Conservation (phyloP, 1,284 basidiomycete genomes). For the Trichosporon sp. region DNA sequence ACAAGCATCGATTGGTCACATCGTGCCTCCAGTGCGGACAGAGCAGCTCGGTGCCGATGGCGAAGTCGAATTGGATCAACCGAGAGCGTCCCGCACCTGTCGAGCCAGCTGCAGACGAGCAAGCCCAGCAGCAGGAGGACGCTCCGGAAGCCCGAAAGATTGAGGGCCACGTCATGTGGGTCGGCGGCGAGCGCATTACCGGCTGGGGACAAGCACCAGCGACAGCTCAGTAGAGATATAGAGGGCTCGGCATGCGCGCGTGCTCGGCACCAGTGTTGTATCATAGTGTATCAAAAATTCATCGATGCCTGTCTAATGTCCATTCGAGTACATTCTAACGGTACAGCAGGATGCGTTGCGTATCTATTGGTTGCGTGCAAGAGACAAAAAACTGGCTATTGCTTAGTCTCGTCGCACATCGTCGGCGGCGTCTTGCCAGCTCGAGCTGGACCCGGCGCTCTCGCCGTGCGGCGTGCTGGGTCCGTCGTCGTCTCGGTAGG, state of each 20-base stretch:
- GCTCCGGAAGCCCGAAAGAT: background rate
- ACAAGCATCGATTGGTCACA: background rate
- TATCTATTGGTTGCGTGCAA: background rate
- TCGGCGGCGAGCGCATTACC: conserved; percentile 9
- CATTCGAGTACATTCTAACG: conserved; percentile 1
- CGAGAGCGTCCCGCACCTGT: background rate
- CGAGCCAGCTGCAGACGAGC: background rate
- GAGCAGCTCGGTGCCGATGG: background rate
- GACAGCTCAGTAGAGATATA: background rate
- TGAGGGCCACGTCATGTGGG: conserved; percentile 15
- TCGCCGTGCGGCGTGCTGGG: conserved; percentile 12
- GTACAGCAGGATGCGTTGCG: background rate
- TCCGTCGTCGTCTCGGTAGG: conserved; percentile 30
- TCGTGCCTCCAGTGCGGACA: background rate
- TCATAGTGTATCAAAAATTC: conserved; percentile 1
- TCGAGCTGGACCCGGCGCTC: conserved; percentile 25
- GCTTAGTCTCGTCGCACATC: conserved; percentile 23
- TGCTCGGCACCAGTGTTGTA: background rate
- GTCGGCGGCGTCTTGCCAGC: conserved; percentile 47
- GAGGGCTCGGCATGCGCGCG: no score
- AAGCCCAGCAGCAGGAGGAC: background rate
- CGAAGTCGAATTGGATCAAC: background rate
- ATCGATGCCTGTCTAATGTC: conserved; percentile 1
- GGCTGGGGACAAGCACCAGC: conserved; percentile 14
- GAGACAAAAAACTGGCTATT: background rate